A percentile compares a stretch with the other conserved stretches of the same genome.
phyloP scores from a whole-genome alignment of 1,284 basidiomycete genomes.

The Leucoagaricus sp. region DNA sequence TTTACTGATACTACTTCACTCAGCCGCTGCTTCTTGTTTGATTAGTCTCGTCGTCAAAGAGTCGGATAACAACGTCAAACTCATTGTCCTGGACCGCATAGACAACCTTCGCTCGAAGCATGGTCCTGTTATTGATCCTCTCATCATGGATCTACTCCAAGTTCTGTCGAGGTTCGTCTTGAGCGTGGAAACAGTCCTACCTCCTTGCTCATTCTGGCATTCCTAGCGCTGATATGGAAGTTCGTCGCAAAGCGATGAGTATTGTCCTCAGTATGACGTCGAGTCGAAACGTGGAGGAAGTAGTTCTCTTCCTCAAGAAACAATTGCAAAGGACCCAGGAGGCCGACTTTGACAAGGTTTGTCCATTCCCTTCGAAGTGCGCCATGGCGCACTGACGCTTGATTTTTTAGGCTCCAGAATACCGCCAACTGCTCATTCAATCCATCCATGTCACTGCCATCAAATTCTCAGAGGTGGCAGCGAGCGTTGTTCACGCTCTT shows the following conservation, averaged over 20 bases:
- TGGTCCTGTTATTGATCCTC: slow-evolving; percentile 87
- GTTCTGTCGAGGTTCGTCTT: slow-evolving; percentile 72
- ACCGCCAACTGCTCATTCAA: slow-evolving; percentile 96
- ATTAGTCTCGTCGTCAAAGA: slow-evolving; percentile 93
- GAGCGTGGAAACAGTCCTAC: neutral
- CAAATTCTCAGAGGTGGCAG: slow-evolving; percentile 98
- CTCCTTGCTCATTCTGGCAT: neutral
- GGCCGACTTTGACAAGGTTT: slow-evolving; percentile 83
- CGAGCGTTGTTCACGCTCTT: slow-evolving; percentile 93
- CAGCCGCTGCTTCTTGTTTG: slow-evolving; percentile 89
- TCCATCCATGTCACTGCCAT: slow-evolving; percentile 97
- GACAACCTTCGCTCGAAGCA: slow-evolving; percentile 85
- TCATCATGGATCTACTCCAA: slow-evolving; percentile 96
- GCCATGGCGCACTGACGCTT: slow-evolving; percentile 8
- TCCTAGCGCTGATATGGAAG: slow-evolving; percentile 91
- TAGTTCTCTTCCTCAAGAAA: slow-evolving; percentile 96
- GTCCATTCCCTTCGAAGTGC: neutral
- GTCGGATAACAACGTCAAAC: slow-evolving; percentile 99
- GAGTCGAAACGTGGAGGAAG: slow-evolving; percentile 96
- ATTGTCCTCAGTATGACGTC: slow-evolving; percentile 95
- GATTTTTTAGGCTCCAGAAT: slow-evolving; percentile 76
- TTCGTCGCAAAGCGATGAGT: slow-evolving; percentile 88
- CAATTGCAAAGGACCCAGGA: slow-evolving; percentile 94
- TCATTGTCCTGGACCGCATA: slow-evolving; percentile 95
- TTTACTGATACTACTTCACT: neutral